Evolutionary conservation across 164 flowering plant species (phyloP).

Genomic region (Aristolochia fimbriata): DNA sequence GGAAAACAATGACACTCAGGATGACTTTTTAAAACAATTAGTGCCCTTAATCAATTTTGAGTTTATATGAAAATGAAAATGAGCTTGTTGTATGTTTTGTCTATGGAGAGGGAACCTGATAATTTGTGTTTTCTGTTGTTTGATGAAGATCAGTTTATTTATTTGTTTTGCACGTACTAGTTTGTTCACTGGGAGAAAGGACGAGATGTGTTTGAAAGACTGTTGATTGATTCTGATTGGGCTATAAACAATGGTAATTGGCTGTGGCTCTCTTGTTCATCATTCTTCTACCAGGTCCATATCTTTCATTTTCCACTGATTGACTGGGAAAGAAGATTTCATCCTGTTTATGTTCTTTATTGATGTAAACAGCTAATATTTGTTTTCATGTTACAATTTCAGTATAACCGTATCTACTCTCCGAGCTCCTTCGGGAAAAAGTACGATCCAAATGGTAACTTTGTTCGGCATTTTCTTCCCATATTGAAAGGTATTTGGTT

Average conservation of each 20-base stretch:
- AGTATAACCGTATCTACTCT: slow-evolving; percentile 90
- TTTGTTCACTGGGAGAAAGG: slow-evolving; percentile 96
- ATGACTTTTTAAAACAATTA: too few relatives aligned
- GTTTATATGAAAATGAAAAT: too few relatives aligned
- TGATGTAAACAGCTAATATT: not conserved
- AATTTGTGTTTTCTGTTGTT: not conserved
- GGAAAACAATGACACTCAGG: too few relatives aligned
- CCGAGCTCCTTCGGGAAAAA: slow-evolving; percentile 90
- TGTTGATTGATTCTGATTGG: slow-evolving; percentile 95
- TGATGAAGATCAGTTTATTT: too few relatives aligned
- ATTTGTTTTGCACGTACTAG: slow-evolving; percentile 19
- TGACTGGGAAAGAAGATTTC: not conserved
- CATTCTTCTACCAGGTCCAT: slow-evolving; percentile 89
- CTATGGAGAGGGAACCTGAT: not conserved
- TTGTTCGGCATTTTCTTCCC: slow-evolving; percentile 77
- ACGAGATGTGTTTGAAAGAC: slow-evolving; percentile 88
- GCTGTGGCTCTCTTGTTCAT: slow-evolving; percentile 95
- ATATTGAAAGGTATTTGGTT: slow-evolving; percentile 49
- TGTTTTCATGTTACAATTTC: slow-evolving; percentile 4
- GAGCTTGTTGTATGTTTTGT: not conserved
- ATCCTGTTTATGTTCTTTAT: not conserved
- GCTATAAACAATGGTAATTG: slow-evolving; percentile 93
- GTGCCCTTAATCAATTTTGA: too few relatives aligned
- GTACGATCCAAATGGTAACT: slow-evolving; percentile 77
- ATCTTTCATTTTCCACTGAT: not conserved